Evolutionary conservation across 163 green algal species (phyloP), one percentile per base, ranked within the genome.

Genomic region (Scenedesmus sp.): DNA sequence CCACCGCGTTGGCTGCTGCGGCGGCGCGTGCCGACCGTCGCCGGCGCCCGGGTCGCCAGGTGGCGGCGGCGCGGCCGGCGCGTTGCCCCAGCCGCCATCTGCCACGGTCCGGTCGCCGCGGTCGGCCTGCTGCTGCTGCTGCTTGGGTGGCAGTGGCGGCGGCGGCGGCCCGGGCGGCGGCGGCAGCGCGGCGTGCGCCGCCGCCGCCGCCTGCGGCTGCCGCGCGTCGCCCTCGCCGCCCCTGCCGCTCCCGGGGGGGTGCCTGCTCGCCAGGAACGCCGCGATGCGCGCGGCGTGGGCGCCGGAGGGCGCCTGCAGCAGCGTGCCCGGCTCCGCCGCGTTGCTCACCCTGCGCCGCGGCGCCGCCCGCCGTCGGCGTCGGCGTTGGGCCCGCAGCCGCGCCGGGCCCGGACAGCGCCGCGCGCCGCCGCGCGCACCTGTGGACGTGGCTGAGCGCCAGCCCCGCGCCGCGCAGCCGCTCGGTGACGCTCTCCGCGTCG

Each of bases 401-500:
- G 39, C 39, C 6, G 10, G 39, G 6, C 7, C 39, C 6, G 6
- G 39, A 15, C 39, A 47, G 6, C 7, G 7, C 6, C 39, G 39
- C 39, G 39, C 6, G 39, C 39, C 10, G 39, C 7, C 39, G 39
- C 39, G 7, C 39, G 4, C 34, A 77, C 69, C 69, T 77, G 58
- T 67, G 53, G 24, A 77, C 69, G 24, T 67, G 53, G n/a, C 65
- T 57, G 36, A 67, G 69, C 54, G 22, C 14, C 24, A 77, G 18
- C n/a, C 69, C 69, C 20, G 69, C 54, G 18, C 18, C 58, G 17
- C 69, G 58, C 34, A 77, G 69, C 53, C 66, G 53, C 3, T 77
- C 69, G 3, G 69, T 77, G 14, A 77, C 57, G 53, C 54, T 77
- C 54, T 77, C 69, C 45, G 69, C 69, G 29, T 77, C 69, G 4